Evolutionary conservation across 345 rosid genomes (phyloP), one percentile per base, ranked within the genome.

Genomic region (Odontarrhena argentea): DNA sequence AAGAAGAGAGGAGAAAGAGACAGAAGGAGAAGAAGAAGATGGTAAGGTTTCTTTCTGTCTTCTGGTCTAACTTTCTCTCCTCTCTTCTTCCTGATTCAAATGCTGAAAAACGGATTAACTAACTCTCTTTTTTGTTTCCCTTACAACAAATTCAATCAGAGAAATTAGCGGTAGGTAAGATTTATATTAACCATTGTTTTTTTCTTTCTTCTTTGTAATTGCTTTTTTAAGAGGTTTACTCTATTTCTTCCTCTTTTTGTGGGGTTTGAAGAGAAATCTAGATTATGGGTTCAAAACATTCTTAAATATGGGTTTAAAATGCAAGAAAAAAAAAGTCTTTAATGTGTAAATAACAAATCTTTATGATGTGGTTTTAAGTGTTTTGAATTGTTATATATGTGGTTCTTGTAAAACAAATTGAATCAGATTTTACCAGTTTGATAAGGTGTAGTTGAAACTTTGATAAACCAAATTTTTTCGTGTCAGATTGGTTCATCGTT

Each of bases 21-120:
- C 36, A 32, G 36, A 32, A 18, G 9, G 18, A 18, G 35, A 57
- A 11, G 26, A 40, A 40, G 61, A 56, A 50, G 67, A 50, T 30
- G 36, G 53, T 48, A 4, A 63, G 46, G 8, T 2, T 59, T 6
- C 14, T 32, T 51, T 51, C 68, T 55, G 55, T 63, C 45, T 15
- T 65, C 43, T 47, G 13, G 69, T 48, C 45, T 28, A 63, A 30
- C 13, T 37, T 54, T 38, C 64, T 71, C 58, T 55, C 52, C 50
- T 71, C 63, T 58, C 76, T 65, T 73, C 76, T 59, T 49, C 67
- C 56, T 65, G 67, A 42, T 65, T 41, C 67, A 58, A 34, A 32
- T 43, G 15, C 30, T 57, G 8, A 22, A 45, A 26, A 4, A 70
- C 3, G 14, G 42, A 65, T 38, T 43, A 44, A 58, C 71, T 11